Evolutionary conservation across 108 stramenopile genomes (phyloP).

Genomic region (Skeletonema potamos): DNA sequence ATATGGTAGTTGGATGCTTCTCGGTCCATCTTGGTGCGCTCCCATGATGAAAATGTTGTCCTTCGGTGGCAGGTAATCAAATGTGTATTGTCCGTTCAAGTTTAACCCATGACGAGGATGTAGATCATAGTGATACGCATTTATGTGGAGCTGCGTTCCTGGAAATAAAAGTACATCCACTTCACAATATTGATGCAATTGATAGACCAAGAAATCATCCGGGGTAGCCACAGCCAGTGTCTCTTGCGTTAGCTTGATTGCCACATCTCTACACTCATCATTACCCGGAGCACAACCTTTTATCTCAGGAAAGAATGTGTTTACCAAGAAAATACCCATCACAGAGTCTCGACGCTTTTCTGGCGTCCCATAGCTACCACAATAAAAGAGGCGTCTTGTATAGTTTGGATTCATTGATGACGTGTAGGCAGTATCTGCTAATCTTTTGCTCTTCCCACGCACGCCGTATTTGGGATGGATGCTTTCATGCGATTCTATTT

Average conservation of each 20-base stretch:
- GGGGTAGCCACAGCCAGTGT: slow-evolving; percentile 4
- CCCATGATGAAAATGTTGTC: slow-evolving; percentile 22
- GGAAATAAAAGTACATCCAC: slow-evolving; percentile 25
- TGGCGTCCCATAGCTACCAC: slow-evolving; percentile 6
- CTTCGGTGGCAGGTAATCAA: slow-evolving; percentile 8
- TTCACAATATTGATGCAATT: slow-evolving; percentile 32
- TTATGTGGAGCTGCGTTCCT: slow-evolving; percentile 21
- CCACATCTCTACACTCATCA: not conserved
- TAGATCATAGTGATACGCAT: slow-evolving; percentile 12
- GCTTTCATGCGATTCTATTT: slow-evolving; percentile 9
- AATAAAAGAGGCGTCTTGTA: slow-evolving; percentile 13
- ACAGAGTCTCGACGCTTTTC: not conserved
- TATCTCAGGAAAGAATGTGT: slow-evolving; percentile 19
- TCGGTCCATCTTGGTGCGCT: slow-evolving; percentile 17
- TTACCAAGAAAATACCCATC: slow-evolving; percentile 14
- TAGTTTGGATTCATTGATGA: not conserved
- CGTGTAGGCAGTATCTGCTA: not conserved
- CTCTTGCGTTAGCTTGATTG: slow-evolving; percentile 13
- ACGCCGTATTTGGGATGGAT: slow-evolving; percentile 11
- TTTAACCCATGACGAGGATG: not conserved
- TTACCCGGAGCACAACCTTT: not conserved
- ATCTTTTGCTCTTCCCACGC: not conserved
- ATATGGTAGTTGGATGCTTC: slow-evolving; percentile 26
- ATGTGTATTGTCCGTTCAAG: slow-evolving; percentile 8
- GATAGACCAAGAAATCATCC: slow-evolving; percentile 23